These are phyloP conservation scores for Lipomyces chichibuensis DNA, from an alignment of 805 yeast species.

Conservation along the genomic window DNA sequence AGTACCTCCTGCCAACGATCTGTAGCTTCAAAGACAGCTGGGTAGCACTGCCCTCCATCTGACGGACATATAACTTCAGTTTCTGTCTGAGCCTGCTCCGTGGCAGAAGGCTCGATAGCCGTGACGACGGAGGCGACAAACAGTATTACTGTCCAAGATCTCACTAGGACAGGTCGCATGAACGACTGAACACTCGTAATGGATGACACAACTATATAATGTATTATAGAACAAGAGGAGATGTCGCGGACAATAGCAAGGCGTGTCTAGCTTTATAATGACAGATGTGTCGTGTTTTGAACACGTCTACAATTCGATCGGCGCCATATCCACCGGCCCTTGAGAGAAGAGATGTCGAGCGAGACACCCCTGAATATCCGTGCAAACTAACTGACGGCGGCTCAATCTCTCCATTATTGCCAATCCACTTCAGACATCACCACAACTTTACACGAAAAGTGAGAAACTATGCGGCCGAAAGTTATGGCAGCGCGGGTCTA, in stretches of 20 bases:
- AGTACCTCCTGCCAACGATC: conserved; percentile 68
- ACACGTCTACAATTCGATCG: not conserved
- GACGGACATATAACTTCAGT: not conserved
- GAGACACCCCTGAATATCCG: not conserved
- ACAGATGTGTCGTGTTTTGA: not conserved
- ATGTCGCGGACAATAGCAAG: not conserved
- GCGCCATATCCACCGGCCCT: not conserved
- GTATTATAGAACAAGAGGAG: not conserved
- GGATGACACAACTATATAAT: not conserved
- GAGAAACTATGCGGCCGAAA: too few relatives aligned
- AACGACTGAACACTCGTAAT: not conserved
- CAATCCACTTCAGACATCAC: too few relatives aligned
- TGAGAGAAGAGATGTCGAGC: not conserved
- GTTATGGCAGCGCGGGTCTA: too few relatives aligned
- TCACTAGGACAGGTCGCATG: not conserved
- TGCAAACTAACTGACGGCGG: not conserved
- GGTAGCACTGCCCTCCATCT: conserved; percentile 28
- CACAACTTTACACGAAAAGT: too few relatives aligned
- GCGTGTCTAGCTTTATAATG: not conserved
- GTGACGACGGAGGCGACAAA: not conserved
- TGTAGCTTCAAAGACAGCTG: conserved; percentile 58
- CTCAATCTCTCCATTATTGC: too few relatives aligned
- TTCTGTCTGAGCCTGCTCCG: not conserved
- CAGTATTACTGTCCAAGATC: not conserved
- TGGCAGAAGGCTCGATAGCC: too few relatives aligned